Evolutionary conservation across 495 filamentous ascomycete genomes (phyloP), one percentile per base, ranked within the genome.

Genomic region (Massariosphaeria phaeospora): DNA sequence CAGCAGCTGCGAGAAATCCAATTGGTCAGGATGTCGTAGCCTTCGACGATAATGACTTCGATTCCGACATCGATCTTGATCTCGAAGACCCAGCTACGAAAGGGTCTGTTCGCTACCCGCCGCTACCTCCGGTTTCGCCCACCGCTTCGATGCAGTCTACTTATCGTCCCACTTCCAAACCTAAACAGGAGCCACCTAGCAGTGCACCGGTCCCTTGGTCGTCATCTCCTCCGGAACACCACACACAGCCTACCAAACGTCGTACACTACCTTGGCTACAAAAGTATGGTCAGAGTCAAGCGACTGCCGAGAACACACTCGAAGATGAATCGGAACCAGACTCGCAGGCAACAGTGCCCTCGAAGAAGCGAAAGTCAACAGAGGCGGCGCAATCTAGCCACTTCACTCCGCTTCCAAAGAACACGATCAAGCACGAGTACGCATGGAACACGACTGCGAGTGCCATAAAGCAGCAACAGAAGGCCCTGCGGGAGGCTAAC

Each of bases 381-480:
- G 62, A 72, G 29, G 51, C 67, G 24, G 36, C 55, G 4, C 27
- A 18, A 20, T 13, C 25, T 30, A 31, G 36, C 1, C 23, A 70
- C 63, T 43, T 72, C 59, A 69, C 78, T 57, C 55, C 64, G 17
- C 43, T 62, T 15, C 55, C 68, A 0, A 75, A 74, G 30, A 70
- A 73, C 60, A 63, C 73, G 45, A 11, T 68, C 57, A 51, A 72
- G 43, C 44, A 55, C n/a, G 43, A 48, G 3, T 55, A 69, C 18
- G 75, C 78, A 2, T 98, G 93, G 93, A 85, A 95, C 61, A 84
- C 83, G 30, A 88, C 84, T 9, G 84, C 80, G 3, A 91, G 85
- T 58, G 84, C 86, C 1, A 70, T 95, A 31, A 91, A 91, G 62
- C 87, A 89, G 42, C 82, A 86, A 49, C 86, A 89, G 66, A 89